These are phyloP conservation scores for Dryadomyces quercivorus DNA, from an alignment of 2,329 filamentous ascomycete species.

Conservation along the genomic window DNA sequence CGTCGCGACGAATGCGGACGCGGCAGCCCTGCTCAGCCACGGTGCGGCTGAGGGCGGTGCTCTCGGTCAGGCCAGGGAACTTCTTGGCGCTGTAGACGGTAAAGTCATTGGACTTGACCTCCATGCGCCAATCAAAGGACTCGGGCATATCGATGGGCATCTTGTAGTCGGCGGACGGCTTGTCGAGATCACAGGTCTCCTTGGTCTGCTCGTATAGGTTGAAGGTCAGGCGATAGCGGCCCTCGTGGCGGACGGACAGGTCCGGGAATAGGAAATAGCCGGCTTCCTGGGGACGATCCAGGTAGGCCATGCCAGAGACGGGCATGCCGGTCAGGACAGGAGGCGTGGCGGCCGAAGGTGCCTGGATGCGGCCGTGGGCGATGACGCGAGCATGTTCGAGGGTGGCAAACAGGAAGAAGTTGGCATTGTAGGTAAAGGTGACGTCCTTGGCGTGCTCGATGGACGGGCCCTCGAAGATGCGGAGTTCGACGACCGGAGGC, in stretches of 20 bases:
- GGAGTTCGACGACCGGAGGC: constrained; percentile 85
- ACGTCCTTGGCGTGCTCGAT: constrained; percentile 53
- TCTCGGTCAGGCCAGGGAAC: constrained; percentile 86
- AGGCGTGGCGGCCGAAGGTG: constrained; percentile 53
- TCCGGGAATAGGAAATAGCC: constrained; percentile 99
- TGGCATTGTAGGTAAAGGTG: constrained; percentile 88
- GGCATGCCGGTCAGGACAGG: constrained; percentile 89
- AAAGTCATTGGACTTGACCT: constrained; percentile 80
- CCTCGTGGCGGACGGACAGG: constrained; percentile 89
- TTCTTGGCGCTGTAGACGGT: constrained; percentile 95
- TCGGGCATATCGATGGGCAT: constrained; percentile 23
- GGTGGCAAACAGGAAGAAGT: constrained; percentile 94
- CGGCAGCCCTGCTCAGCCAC: constrained; percentile 95
- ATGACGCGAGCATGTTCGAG: constrained; percentile 77
- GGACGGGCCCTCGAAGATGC: constrained; percentile 63
- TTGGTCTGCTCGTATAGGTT: constrained; percentile 91
- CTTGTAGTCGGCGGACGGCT: constrained; percentile 25
- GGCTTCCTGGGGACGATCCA: constrained; percentile 67
- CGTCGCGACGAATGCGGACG: constrained; percentile 84
- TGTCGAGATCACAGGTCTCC: constrained; percentile 65
- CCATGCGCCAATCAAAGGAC: constrained; percentile 72
- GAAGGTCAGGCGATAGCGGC: constrained; percentile 82
- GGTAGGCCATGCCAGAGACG: constrained; percentile 89
- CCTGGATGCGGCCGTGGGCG: constrained; percentile 64
- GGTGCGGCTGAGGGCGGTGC: constrained; percentile 75